phyloP scores from a whole-genome alignment of 2,329 filamentous ascomycete genomes.

The Venturia asperata region DNA sequence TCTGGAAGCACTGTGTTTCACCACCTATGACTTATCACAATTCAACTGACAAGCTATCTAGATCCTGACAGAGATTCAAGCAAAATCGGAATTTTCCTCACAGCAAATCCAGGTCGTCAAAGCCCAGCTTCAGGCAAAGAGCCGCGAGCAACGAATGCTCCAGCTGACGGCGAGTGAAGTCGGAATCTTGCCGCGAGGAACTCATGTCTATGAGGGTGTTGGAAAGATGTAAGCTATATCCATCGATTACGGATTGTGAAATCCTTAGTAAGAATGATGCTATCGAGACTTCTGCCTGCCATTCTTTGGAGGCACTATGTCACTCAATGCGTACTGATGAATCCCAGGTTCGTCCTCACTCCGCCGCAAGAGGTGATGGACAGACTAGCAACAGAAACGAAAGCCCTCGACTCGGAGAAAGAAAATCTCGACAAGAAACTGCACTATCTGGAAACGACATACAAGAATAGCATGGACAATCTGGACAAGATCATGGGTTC shows the following conservation, averaged over 20 bases:
- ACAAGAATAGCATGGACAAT: conserved; percentile 87
- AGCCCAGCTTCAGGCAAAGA: conserved; percentile 75
- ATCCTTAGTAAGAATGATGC: not conserved
- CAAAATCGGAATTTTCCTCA: conserved; percentile 77
- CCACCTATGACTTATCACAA: conserved; percentile 15
- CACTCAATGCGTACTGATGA: not conserved
- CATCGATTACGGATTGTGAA: not conserved
- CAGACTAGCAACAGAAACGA: conserved; percentile 67
- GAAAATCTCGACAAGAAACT: conserved; percentile 79
- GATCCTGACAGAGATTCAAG: conserved; percentile 91
- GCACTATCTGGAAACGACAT: conserved; percentile 88
- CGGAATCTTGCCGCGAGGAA: conserved; percentile 63
- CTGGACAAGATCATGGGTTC: conserved; percentile 71
- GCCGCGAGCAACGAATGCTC: conserved; percentile 80
- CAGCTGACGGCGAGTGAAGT: conserved; percentile 83
- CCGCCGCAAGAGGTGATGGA: conserved; percentile 65
- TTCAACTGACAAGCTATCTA: conserved; percentile 33
- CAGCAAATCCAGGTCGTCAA: conserved; percentile 86
- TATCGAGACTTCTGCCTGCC: not conserved
- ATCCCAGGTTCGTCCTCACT: conserved; percentile 73
- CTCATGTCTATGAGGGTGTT: conserved; percentile 85
- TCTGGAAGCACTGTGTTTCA: not conserved
- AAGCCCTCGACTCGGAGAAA: conserved; percentile 69
- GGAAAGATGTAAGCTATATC: conserved; percentile 75
- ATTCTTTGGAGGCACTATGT: not conserved